Conservation (phyloP, 108 stramenopile species). For the Seminavis robusta region DNA sequence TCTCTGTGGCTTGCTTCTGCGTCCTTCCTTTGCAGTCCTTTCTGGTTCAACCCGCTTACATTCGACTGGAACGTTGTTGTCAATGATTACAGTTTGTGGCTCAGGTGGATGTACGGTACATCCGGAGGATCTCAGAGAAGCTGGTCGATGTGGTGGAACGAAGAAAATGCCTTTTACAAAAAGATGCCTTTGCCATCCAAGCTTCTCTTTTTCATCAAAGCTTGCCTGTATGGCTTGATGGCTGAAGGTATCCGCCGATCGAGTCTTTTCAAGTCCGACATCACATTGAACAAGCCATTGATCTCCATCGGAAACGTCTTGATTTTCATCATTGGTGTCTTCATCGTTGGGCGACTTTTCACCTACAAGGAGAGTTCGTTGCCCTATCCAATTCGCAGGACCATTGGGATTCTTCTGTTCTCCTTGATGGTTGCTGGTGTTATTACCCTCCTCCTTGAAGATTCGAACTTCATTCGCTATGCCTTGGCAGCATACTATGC, state of each 20-base stretch:
- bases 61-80: conserved; percentile 93
- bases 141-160: conserved; percentile 95
- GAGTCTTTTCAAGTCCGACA: conserved; percentile 70
- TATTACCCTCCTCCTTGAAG: conserved; percentile 65
- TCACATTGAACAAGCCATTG: conserved; percentile 60
- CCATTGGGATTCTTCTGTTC: conserved; percentile 72
- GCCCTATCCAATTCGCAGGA: conserved; percentile 80
- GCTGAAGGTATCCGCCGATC: conserved; percentile 84
- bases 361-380: conserved; percentile 53
- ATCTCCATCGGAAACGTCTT: conserved; percentile 60
- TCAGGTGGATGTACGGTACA: conserved; percentile 87
- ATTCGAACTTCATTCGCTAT: conserved; percentile 84
- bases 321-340: conserved; percentile 39
- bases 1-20: conserved; percentile 94
- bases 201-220: conserved; percentile 74
- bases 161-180: conserved; percentile 89
- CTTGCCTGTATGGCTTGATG: conserved; percentile 72
- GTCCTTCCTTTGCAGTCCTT: conserved; percentile 95
- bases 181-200: conserved; percentile 77
- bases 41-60: conserved; percentile 99
- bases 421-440: conserved; percentile 64
- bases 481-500: conserved; percentile 90
- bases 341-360: conserved; percentile 52
- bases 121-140: conserved; percentile 82
- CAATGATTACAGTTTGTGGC: conserved; percentile 80